phyloP scores from a whole-genome alignment of 2,329 filamentous ascomycete genomes.

The Colletotrichum spinosum region DNA sequence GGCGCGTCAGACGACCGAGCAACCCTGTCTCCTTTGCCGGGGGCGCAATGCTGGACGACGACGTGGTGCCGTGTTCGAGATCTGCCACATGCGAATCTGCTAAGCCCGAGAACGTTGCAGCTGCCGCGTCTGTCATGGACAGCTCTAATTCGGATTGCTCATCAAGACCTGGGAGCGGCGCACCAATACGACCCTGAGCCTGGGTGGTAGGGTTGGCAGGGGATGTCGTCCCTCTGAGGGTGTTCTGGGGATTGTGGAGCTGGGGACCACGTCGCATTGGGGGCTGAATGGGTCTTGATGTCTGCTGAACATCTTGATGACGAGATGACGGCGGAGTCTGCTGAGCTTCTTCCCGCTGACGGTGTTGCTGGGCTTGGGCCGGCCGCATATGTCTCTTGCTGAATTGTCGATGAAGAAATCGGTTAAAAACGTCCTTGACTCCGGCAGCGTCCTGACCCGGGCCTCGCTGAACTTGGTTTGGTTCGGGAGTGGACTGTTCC shows the following conservation, averaged over 20 bases:
- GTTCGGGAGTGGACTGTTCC: slow-evolving; percentile 2
- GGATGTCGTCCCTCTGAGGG: slow-evolving; percentile 13
- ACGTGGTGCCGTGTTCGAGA: slow-evolving; percentile 10
- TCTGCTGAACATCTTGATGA: slow-evolving; percentile 8
- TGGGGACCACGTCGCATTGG: slow-evolving; percentile 32
- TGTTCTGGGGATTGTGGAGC: slow-evolving; percentile 38
- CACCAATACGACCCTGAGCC: slow-evolving; percentile 26
- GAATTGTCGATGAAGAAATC: slow-evolving; percentile 22
- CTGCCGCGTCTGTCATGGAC: not conserved
- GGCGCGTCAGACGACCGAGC: slow-evolving; percentile 27
- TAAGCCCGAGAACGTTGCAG: slow-evolving; percentile 8
- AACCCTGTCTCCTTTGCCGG: slow-evolving; percentile 24
- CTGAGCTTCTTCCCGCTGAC: slow-evolving; percentile 18
- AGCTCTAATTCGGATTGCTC: slow-evolving; percentile 26
- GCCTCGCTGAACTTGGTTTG: slow-evolving; percentile 8
- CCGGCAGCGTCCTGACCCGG: slow-evolving; percentile 5
- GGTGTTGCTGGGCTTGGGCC: slow-evolving; percentile 1
- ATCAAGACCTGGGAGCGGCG: slow-evolving; percentile 30
- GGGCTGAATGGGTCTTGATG: slow-evolving; percentile 26
- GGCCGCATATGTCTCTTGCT: not conserved
- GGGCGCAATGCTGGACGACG: slow-evolving; percentile 19
- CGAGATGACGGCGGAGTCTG: slow-evolving; percentile 18
- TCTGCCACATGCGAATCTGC: slow-evolving; percentile 4
- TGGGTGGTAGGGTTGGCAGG: slow-evolving; percentile 19
- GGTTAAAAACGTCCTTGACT: slow-evolving; percentile 30